Evolutionary conservation across 805 yeast species (phyloP), one percentile per base, ranked within the genome.

Genomic region (Yamadazyma laniorum): DNA sequence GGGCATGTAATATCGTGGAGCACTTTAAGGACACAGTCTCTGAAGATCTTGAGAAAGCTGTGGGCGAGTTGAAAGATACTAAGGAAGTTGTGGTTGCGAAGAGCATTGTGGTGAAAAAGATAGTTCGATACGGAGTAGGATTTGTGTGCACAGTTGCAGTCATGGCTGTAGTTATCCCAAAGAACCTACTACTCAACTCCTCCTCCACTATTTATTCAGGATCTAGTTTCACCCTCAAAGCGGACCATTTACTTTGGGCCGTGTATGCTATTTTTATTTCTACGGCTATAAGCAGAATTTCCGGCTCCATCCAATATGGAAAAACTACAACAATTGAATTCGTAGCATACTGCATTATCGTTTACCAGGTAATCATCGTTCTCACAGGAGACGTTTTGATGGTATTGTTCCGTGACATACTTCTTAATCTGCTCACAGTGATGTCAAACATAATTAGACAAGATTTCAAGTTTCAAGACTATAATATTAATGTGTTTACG

Each of bases 221-320:
- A 13, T 37, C 32, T 3, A 22, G 19, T 9, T 18, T 48, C 26
- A 25, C 21, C 12, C 13, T 63, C n/a, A 52, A 48, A 9, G 53
- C 50, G 11, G 67, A 62, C 37, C 63, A 62, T 34, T 18, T 61
- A 17, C 45, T 45, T 29, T 37, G 50, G 30, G 39, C 62, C 9
- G 18, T 52, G 8, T 19, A 46, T 17, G 13, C 42, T 1, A 26
- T 51, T 12, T 58, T 51, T 32, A 16, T 39, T 9, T 25, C 13
- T 17, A 32, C 22, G 15, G 16, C 26, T 9, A 13, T 32, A 19
- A 16, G 21, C 16, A 13, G 17, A 7, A 12, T 32, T 16, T 9
- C 17, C 14, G 14, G 6, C 7, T 32, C 15, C 12, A 14, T 17
- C 12, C 15, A 17, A 8, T 8, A 25, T 21, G 15, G 19, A 4